A percentile compares a stretch with the other conserved stretches of the same genome.
These are phyloP conservation scores for Neurospora sp. DNA, from an alignment of 495 filamentous ascomycete genomes.

Conservation along the genomic window DNA sequence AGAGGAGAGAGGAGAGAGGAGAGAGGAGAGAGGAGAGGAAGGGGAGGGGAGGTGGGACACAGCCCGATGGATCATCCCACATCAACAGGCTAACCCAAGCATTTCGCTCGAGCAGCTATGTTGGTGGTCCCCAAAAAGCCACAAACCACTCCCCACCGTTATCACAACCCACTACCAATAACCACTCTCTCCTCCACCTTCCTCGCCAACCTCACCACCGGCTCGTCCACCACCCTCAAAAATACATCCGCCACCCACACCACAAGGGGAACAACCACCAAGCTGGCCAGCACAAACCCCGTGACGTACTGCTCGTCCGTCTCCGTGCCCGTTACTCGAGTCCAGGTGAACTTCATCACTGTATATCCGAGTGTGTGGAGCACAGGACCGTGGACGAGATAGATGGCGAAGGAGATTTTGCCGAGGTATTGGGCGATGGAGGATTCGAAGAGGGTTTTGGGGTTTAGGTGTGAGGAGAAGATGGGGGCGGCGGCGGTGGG, in stretches of 20 bases:
- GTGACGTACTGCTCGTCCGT: conserved; percentile 17
- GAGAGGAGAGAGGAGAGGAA: too few species aligned
- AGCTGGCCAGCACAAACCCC: conserved; percentile 25
- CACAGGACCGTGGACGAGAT: conserved; percentile 44
- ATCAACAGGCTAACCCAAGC: neutral
- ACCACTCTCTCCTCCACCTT: conserved; percentile 25
- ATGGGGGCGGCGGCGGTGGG: neutral
- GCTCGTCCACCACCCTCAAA: conserved; percentile 35
- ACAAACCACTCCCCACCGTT: neutral
- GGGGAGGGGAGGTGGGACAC: neutral
- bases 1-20: too few species aligned
- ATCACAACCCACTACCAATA: neutral
- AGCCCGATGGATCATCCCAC: neutral
- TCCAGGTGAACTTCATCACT: conserved; percentile 25
- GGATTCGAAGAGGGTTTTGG: conserved; percentile 19
- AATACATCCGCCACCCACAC: conserved; percentile 38
- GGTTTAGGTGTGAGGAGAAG: neutral
- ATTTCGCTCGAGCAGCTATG: neutral
- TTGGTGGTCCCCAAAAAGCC: neutral
- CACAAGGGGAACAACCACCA: conserved; percentile 29
- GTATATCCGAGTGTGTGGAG: conserved; percentile 34
- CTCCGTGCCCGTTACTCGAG: conserved; percentile 23
- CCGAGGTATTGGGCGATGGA: conserved; percentile 36
- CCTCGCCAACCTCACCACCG: conserved; percentile 34
- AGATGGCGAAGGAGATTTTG: conserved; percentile 41